phyloP scores from a whole-genome alignment of 306 rosid species.

The Vicia faba region DNA sequence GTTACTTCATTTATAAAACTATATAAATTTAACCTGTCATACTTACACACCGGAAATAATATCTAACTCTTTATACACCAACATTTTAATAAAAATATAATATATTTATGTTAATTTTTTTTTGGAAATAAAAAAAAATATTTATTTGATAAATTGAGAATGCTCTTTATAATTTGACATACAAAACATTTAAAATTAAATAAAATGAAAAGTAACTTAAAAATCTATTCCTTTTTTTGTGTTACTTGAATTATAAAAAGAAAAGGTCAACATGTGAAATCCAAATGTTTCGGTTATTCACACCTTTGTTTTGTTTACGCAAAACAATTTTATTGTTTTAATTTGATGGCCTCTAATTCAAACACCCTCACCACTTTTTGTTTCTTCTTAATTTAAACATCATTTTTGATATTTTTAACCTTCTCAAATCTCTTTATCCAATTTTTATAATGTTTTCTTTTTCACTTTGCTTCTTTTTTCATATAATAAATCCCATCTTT shows the following conservation, averaged over 20 bases:
- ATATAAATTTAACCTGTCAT: too few species aligned
- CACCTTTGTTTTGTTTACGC: neutral
- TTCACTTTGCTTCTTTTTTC: conserved; percentile 34
- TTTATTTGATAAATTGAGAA: too few species aligned
- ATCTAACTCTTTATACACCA: too few species aligned
- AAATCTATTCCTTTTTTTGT: neutral
- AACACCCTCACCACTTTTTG: conserved; percentile 35
- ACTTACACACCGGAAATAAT: too few species aligned
- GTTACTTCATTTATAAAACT: too few species aligned
- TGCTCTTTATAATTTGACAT: too few species aligned
- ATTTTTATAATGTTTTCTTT: conserved; percentile 27
- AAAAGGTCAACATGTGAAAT: conserved; percentile 52
- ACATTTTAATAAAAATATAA: too few species aligned
- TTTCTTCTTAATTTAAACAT: conserved; percentile 44
- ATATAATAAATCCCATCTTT: conserved; percentile 35
- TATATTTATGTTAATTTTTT: too few species aligned
- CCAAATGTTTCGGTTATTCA: conserved; percentile 39
- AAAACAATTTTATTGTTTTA: conserved; percentile 13
- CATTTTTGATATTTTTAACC: conserved; percentile 37
- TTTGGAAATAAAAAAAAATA: too few species aligned
- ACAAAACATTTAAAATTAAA: neutral
- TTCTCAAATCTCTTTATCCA: conserved; percentile 20
- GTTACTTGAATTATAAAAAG: conserved; percentile 17
- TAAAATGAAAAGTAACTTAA: neutral
- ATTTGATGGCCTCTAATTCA: conserved; percentile 46